Evolutionary conservation across 176 grass and related monocot species (phyloP), one percentile per base, ranked within the genome.

Genomic region (Ensete ventricosum): DNA sequence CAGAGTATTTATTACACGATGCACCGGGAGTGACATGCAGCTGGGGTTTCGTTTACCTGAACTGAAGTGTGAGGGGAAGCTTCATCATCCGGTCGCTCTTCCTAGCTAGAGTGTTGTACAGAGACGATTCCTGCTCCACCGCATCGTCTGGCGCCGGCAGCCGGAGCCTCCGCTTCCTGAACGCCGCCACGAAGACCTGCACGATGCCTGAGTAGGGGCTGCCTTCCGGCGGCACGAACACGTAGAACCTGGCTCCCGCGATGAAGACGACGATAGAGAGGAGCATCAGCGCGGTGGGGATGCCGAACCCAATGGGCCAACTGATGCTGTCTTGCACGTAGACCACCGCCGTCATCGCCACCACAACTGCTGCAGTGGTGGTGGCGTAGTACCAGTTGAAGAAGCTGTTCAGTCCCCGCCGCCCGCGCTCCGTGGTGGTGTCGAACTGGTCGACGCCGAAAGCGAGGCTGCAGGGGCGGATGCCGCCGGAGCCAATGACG

Each of bases 341-440:
- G 63, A 96, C 83, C 62, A 96, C 89, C 51, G 48, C 71, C 75
- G 89, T 87, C 43, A 87, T 80, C 22, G 82, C 91, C 24, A 74
- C 19, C 63, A 79, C 74, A 0, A 96, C 84, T 49, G 86, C 89
- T 58, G 81, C 77, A n/a, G 89, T 96, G 54, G 89, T 75, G 11
- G 87, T 92, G 84, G 88, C 87, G 77, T 92, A 96, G 86, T 92
- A 96, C 92, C 72, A 74, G 53, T 96, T 96, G 82, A 96, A 92
- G 86, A 89, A 96, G 80, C 89, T 96, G 73, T 81, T 65, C 58
- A 89, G 85, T 48, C 92, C 89, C 24, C 83, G 83, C 62, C 84
- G 82, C 9, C 86, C 92, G 17, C 67, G 75, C 23, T 85, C 87
- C 0, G 82, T 87, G 65, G 48, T 23, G 55, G 79, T 84, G 73